A percentile compares a stretch with the other conserved stretches of the same genome.
These are phyloP conservation scores for Xerocomellus amylosporus DNA, from an alignment of 768 basidiomycete genomes.

Conservation along the genomic window DNA sequence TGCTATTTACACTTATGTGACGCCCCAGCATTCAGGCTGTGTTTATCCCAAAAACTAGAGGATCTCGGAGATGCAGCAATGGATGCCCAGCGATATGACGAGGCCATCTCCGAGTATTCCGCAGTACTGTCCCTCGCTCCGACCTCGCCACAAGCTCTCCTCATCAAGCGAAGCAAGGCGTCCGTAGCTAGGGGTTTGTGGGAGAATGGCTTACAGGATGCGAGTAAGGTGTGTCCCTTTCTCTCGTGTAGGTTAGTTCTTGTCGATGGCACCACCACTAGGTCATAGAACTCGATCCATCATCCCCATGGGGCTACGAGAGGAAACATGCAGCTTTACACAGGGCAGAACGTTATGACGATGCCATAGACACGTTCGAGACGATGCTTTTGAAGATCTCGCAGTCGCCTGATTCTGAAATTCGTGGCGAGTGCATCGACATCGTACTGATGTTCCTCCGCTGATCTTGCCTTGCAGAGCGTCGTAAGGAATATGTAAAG, in stretches of 20 bases:
- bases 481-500: too few species aligned
- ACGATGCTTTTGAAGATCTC: constrained; percentile 1
- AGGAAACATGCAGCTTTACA: neutral
- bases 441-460: too few species aligned
- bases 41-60: neutral
- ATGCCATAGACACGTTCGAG: neutral
- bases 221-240: too few species aligned
- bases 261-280: too few species aligned
- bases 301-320: neutral
- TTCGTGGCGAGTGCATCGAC: neutral
- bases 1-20: too few species aligned
- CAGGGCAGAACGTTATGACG: neutral
- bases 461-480: neutral
- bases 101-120: neutral
- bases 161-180: too few species aligned
- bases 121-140: too few species aligned
- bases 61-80: neutral
- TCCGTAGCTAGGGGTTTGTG: too few species aligned
- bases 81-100: neutral
- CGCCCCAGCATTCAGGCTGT: neutral
- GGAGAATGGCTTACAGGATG: too few species aligned
- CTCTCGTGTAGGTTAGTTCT: too few species aligned
- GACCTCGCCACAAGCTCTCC: too few species aligned
- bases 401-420: neutral
- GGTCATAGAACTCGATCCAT: neutral